Evolutionary conservation across 805 yeast species (phyloP).

Genomic region (Candida tallmaniae): DNA sequence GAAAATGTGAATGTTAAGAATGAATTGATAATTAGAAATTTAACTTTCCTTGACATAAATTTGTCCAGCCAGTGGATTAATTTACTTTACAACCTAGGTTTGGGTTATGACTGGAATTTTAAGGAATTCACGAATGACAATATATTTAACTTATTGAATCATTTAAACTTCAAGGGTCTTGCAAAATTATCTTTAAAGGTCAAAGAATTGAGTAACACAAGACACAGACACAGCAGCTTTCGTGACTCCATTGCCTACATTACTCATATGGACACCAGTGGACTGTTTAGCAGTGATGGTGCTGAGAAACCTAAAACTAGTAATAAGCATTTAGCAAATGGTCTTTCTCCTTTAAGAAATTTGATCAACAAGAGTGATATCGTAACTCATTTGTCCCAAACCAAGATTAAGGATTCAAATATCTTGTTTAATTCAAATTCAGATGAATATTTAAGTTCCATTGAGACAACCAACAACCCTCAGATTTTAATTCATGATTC

Average conservation of each 20-base stretch:
- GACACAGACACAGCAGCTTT: constrained; percentile 9
- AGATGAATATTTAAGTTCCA: not conserved
- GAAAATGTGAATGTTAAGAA: constrained; percentile 10
- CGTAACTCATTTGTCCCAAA: constrained; percentile 7
- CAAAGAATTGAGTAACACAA: constrained; percentile 19
- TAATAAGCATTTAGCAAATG: constrained; percentile 8
- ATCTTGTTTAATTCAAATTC: constrained; percentile 18
- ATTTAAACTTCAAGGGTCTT: constrained; percentile 34
- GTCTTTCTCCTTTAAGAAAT: constrained; percentile 2
- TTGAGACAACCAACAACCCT: constrained; percentile 6
- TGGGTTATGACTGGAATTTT: constrained; percentile 47
- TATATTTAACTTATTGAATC: constrained; percentile 36
- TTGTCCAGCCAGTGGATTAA: constrained; percentile 49
- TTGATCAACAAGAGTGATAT: constrained; percentile 14
- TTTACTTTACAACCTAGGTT: constrained; percentile 40
- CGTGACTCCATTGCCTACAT: constrained; percentile 3
- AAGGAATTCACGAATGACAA: constrained; percentile 31
- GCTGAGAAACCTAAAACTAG: not conserved
- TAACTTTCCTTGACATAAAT: constrained; percentile 33
- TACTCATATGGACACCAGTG: constrained; percentile 1
- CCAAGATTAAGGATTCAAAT: constrained; percentile 15
- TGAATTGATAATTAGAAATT: constrained; percentile 31
- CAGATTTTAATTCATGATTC: constrained; percentile 19
- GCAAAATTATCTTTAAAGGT: constrained; percentile 31
- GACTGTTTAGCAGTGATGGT: not conserved